Percentiles rank a stretch among this genome's conserved stretches.
Evolutionary conservation across 495 filamentous ascomycete species (phyloP).

Genomic region (Neurospora sp.): DNA sequence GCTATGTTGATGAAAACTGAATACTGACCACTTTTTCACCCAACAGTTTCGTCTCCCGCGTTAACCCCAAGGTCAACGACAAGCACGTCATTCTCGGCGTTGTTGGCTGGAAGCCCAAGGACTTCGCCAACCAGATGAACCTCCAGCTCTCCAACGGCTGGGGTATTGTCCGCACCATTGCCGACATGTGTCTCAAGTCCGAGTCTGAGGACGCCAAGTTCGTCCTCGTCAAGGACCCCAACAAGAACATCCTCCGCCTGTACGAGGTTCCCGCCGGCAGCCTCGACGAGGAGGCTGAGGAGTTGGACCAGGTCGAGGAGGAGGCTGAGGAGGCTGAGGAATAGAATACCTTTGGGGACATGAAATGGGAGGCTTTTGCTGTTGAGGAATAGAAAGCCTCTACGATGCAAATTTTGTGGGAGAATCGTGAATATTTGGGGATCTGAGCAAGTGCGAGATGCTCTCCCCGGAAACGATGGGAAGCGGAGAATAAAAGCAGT

Average conservation of each 20-base stretch:
- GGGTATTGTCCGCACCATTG: constrained; percentile 96
- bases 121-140: constrained; percentile 98
- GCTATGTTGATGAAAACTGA: constrained; percentile 10
- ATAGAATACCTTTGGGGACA: constrained; percentile 1
- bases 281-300: constrained; percentile 58
- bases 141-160: constrained; percentile 91
- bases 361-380: not conserved
- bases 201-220: constrained; percentile 55
- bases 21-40: not conserved
- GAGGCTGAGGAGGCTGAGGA: constrained; percentile 25
- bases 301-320: constrained; percentile 16
- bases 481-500: constrained; percentile 1
- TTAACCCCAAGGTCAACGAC: constrained; percentile 78
- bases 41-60: constrained; percentile 79
- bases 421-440: not conserved
- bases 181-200: constrained; percentile 73
- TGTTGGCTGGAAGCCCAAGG: constrained; percentile 89
- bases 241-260: constrained; percentile 83
- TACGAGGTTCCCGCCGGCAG: constrained; percentile 83
- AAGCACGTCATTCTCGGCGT: constrained; percentile 93
- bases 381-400: not conserved
- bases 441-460: not conserved
- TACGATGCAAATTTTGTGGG: not conserved
- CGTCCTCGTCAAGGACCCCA: constrained; percentile 76
- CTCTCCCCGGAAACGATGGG: not conserved